Evolutionary conservation across 306 rosid genomes (phyloP), one percentile per base, ranked within the genome.

Genomic region (Vicia sativa): DNA sequence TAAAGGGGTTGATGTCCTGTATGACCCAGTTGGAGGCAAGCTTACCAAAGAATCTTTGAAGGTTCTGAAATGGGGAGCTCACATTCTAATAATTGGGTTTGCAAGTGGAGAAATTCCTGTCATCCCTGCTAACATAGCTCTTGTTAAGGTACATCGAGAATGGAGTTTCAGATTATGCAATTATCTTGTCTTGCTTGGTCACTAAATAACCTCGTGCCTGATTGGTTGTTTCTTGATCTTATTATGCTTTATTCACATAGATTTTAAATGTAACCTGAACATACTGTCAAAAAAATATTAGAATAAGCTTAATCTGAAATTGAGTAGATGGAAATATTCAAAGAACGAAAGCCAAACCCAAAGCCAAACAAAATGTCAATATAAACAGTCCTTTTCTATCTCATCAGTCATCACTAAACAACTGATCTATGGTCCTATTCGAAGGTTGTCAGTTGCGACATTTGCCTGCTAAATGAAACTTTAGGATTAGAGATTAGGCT

Each of bases 1-100:
- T 50, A 85, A 86, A 84, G 99, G 97, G 76, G 74, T 93, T 37
- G 97, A 93, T 71, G 97, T 93, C 67, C 72, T 93, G 77, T 93
- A 90, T 77, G 99, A 93, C 62, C 97, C 99, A 0, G 99, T 93
- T 13, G 99, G 97, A 69, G 99, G 99, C 69, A 86, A 90, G 85
- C 82, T 86, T 65, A 74, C 85, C 0, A 88, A 86, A 86, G 98
- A 90, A 66, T 54, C 82, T 7, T 44, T 90, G 88, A 83, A 74
- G 81, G 86, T 88, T 71, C 82, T 93, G 70, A 93, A 81, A 67
- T 93, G 99, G 99, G 93, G 97, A 14, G 96, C 97, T 13, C 48
- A 85, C 61, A 93, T 93, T 77, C 88, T 93, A 66, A 76, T 93
- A 62, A 93, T 93, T 45, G 99, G 99, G 68, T 93, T 93, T 63